Evolutionary conservation across 192 early-diverging fungal genomes (phyloP), one percentile per base, ranked within the genome.

Genomic region (Kickxella alabastrina): DNA sequence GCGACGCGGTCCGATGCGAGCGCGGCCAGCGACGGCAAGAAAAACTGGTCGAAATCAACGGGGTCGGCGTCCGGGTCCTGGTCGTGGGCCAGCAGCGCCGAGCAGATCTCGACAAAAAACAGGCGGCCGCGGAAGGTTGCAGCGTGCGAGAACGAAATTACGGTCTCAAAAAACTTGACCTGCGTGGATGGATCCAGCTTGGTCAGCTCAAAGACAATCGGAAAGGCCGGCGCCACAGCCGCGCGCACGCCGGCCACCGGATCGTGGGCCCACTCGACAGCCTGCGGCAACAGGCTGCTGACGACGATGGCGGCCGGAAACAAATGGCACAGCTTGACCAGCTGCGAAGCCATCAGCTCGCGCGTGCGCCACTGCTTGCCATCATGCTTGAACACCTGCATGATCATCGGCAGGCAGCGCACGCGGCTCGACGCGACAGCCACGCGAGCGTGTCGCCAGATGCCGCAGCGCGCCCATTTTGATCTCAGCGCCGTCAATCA

Each of bases 301-400:
- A 90, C 75, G 1, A 88, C 80, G 41, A 77, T 68, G 4, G 70
- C 52, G 1, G 77, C 77, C 12, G 86, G 78, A 46, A 83, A 85
- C 22, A 86, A 49, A 19, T 78, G 63, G 34, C 84, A 84, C 26
- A 90, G 66, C 7, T 65, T 70, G 6, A 83, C 72, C 12, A 90
- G 50, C 57, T 90, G 88, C 22, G 57, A 59, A 3, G 85, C 82
- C 59, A 90, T 75, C 25, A 82, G 77, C 56, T 90, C 82, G 31
- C 88, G 73, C 24, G 86, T 67, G 12, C 87, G 79, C 88, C 88
- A 90, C 49, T 85, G 82, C 37, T 65, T 78, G 38, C 79, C 82
- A 39, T 87, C 80, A 43, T 84, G 83, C 47, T 72, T 69, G 66
- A 87, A 88, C 6, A 86, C 83, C 40, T 83, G 79, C 52, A 74